A percentile compares a stretch with the other conserved stretches of the same genome.
Evolutionary conservation across 2,329 filamentous ascomycete species (phyloP).

Genomic region (Fusarium sterilihyphosum): DNA sequence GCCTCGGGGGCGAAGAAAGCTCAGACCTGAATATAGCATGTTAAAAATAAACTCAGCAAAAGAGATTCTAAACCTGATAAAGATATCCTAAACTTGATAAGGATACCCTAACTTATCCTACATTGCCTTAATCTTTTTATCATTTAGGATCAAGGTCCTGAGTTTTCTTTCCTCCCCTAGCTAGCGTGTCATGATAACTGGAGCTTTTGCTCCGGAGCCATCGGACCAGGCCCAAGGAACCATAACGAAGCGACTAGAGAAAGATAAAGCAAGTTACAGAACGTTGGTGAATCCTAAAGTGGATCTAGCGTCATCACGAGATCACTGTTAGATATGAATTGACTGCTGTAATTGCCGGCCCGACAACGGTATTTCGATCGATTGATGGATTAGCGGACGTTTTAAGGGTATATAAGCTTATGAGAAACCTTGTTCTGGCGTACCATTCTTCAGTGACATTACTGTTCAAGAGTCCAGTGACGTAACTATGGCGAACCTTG

Average conservation of each 20-base stretch:
- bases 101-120: too few species aligned
- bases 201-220: not conserved
- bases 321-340: not conserved
- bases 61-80: too few species aligned
- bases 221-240: not conserved
- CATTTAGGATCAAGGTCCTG: too few species aligned
- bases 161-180: too few species aligned
- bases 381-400: too few species aligned
- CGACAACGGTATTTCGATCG: not conserved
- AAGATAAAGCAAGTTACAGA: not conserved
- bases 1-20: too few species aligned
- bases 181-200: not conserved
- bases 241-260: not conserved
- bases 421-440: rapidly evolving
- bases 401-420: not conserved
- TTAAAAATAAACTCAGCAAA: too few species aligned
- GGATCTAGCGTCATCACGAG: not conserved
- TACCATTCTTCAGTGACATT: rapidly evolving
- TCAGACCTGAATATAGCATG: rapidly evolving
- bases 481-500: not conserved
- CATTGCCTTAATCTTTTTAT: too few species aligned
- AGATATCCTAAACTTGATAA: too few species aligned
- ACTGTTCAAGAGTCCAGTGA: rapidly evolving
- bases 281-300: not conserved
- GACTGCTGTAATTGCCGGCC: not conserved